Evolutionary conservation across 108 stramenopile species (phyloP).

Genomic region (Nitzschia sp.): DNA sequence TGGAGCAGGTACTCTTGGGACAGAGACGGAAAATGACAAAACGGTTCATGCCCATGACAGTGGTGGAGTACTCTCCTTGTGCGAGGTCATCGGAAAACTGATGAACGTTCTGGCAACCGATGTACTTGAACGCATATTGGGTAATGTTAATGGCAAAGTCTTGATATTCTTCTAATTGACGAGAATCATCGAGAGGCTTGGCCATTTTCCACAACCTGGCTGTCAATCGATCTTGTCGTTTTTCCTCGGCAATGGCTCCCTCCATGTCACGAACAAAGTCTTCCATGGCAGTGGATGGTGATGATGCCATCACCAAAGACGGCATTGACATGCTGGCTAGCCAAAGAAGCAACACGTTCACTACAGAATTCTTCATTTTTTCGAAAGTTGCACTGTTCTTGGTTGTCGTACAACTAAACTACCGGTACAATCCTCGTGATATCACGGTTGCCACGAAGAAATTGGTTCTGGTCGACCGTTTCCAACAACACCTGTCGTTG

Average conservation of each 20-base stretch:
- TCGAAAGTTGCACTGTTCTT: no score
- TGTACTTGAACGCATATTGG: conserved; percentile 74
- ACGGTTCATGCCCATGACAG: conserved; percentile 61
- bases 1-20: conserved; percentile 56
- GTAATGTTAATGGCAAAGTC: conserved; percentile 51
- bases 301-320: not conserved
- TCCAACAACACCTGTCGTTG: no score
- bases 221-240: conserved; percentile 12
- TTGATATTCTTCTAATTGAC: conserved; percentile 28
- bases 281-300: not conserved
- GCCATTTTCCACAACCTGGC: conserved; percentile 20
- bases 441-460: no score
- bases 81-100: conserved; percentile 47
- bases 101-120: conserved; percentile 61
- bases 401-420: no score
- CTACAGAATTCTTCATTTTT: no score
- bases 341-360: no score
- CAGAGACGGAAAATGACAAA: conserved; percentile 85
- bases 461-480: no score
- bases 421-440: no score
- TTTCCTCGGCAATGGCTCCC: conserved; percentile 21
- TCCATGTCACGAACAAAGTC: conserved; percentile 42
- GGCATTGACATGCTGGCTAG: no score
- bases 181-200: conserved; percentile 7
- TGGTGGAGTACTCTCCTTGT: conserved; percentile 36